phyloP scores from a whole-genome alignment of 257 asterid species.

The Plantago major region DNA sequence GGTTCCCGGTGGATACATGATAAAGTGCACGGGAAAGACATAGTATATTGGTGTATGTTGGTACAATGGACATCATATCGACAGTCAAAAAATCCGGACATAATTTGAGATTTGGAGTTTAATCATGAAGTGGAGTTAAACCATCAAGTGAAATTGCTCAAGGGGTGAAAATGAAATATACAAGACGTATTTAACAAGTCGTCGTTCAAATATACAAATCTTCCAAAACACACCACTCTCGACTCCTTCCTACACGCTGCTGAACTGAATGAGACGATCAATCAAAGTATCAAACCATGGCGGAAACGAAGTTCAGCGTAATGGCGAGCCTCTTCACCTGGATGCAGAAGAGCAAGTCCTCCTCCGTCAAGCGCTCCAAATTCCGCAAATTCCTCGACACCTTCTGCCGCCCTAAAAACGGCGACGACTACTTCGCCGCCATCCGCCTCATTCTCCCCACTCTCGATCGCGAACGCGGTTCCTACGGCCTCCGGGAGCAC shows the following conservation, averaged over 20 bases:
- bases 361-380: constrained; percentile 61
- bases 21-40: too few species aligned
- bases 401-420: constrained; percentile 59
- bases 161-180: too few species aligned
- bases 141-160: too few species aligned
- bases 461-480: constrained; percentile 89
- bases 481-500: constrained; percentile 91
- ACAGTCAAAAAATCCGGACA: too few species aligned
- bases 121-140: too few species aligned
- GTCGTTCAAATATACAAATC: background rate
- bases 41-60: too few species aligned
- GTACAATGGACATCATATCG: too few species aligned
- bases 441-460: constrained; percentile 77
- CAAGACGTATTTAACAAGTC: background rate
- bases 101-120: too few species aligned
- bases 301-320: constrained; percentile 71
- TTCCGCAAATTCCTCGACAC: constrained; percentile 91
- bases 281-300: too few species aligned
- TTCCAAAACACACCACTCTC: constrained; percentile 9
- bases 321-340: constrained; percentile 77
- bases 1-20: too few species aligned
- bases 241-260: background rate
- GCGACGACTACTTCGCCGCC: constrained; percentile 71
- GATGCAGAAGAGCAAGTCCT: constrained; percentile 79
- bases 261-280: background rate